Base-by-base conservation (phyloP, 352 stramenopile genomes). In the Globisporangium recalcitrans region DNA sequence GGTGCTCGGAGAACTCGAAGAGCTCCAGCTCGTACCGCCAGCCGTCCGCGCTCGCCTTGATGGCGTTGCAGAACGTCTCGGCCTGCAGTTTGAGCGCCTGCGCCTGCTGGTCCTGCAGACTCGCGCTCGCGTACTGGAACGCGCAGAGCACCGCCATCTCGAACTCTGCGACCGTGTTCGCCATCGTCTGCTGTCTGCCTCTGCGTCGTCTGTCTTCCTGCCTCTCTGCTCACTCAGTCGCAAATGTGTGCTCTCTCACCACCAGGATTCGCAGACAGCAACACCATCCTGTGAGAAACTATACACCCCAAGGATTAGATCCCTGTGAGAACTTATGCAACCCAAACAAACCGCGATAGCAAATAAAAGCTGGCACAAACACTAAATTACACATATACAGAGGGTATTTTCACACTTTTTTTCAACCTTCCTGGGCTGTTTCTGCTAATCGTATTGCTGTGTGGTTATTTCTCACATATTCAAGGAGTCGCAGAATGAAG, bases 121-220 rank as follows among this genome's bases (percentile, higher is more conserved):
- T 80, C 29, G 82, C 81, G 29, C 76, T 72, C 8, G 85, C 82
- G 66, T 87, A 92, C 68, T 94, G 79, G 73, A 94, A 94, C 34
- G 82, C 85, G 58, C 80, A 86, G 14, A 89, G 68, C 57, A 94
- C 82, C 2, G 85, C 85, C 58, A 81, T 75, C 63, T 93, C 85
- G 51, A 93, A 87, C 67, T 90, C 78, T 22, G 70, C 68, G 55
- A 82, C 51, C 5, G 56, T 66, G 53, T 64, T 62, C 38, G 64
- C 57, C 70, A 72, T 72, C 1, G 24, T 26, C 4, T 44, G 14
- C 44, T 51, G 24, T 68, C 19, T 27, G 14, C 27, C 40, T 11
- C 21, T 0, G 13, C 26, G 26, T 16, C 3, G 16, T 55, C 16
- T 16, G 46, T 29, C 46, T 16, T 26, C 36, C n/a, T 44, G 14